Evolutionary conservation across 305 asterid species (phyloP).

Genomic region (Ilex paraguariensis): DNA sequence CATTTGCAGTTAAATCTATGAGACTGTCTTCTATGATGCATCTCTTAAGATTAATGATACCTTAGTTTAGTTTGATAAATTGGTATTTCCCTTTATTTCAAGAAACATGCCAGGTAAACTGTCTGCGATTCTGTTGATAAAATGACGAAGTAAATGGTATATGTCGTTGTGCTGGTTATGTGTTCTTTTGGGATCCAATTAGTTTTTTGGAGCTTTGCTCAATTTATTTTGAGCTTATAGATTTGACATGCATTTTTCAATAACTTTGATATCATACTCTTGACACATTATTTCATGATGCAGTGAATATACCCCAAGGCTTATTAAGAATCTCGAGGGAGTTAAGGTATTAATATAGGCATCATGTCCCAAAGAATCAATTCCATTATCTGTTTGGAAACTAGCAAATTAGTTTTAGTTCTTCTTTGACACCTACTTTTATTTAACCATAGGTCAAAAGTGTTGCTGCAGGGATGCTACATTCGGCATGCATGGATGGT

Average conservation of each 20-base stretch:
- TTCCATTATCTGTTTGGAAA: conserved; percentile 6
- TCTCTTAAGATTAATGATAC: no score
- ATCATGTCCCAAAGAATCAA: not conserved
- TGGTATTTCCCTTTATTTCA: no score
- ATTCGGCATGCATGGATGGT: conserved; percentile 87
- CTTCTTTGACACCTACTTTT: conserved; percentile 17
- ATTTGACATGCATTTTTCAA: no score
- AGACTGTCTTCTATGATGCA: no score
- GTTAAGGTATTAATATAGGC: conserved; percentile 47
- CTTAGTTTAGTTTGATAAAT: no score
- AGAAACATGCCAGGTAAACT: no score
- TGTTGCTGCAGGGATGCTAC: conserved; percentile 94
- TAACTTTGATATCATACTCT: conserved; percentile 6
- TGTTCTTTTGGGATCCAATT: not conserved
- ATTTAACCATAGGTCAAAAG: conserved; percentile 53
- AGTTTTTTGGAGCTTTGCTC: not conserved
- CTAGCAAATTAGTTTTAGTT: conserved; percentile 16
- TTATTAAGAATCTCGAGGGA: conserved; percentile 83
- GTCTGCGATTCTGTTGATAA: no score
- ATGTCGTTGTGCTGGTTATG: no score
- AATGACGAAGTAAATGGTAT: no score
- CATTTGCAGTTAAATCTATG: no score
- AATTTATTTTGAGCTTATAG: not conserved
- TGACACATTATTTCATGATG: conserved; percentile 13
- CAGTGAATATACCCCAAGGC: conserved; percentile 93